Evolutionary conservation across 345 rosid species (phyloP).

Genomic region (Firmiana major): DNA sequence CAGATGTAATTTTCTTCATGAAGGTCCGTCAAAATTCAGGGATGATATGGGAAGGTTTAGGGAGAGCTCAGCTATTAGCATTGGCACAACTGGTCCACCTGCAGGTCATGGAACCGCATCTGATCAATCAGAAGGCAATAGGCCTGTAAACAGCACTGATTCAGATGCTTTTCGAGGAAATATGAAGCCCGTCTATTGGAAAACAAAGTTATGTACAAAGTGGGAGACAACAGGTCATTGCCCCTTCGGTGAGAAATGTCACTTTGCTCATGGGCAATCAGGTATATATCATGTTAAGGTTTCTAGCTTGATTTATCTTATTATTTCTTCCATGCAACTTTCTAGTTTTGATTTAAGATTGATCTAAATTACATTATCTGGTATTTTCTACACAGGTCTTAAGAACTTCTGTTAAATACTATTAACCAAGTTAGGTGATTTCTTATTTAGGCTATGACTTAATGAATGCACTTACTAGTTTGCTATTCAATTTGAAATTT

Average conservation of each 20-base stretch:
- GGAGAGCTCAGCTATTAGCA: slow-evolving; percentile 75
- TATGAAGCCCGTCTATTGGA: slow-evolving; percentile 77
- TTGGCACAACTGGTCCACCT: slow-evolving; percentile 43
- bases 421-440: background rate
- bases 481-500: background rate
- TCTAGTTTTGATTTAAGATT: background rate
- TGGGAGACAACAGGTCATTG: slow-evolving; percentile 77
- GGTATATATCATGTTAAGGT: slow-evolving; percentile 37
- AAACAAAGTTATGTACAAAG: slow-evolving; percentile 79
- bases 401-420: background rate
- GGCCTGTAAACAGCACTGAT: slow-evolving; percentile 28
- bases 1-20: slow-evolving; percentile 90
- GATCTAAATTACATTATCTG: background rate
- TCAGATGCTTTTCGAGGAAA: slow-evolving; percentile 16
- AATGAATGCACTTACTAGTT: background rate
- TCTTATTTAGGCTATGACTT: background rate
- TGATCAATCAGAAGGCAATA: slow-evolving; percentile 43
- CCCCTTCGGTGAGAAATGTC: slow-evolving; percentile 87
- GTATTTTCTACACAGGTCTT: background rate
- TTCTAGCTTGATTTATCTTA: background rate
- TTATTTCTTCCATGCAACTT: background rate
- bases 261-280: slow-evolving; percentile 91
- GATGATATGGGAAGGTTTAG: slow-evolving; percentile 65
- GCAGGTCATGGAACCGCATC: slow-evolving; percentile 32
- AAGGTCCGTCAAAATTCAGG: slow-evolving; percentile 74